phyloP scores from a whole-genome alignment of 495 filamentous ascomycete genomes.

The Pyrenula aspistea region DNA sequence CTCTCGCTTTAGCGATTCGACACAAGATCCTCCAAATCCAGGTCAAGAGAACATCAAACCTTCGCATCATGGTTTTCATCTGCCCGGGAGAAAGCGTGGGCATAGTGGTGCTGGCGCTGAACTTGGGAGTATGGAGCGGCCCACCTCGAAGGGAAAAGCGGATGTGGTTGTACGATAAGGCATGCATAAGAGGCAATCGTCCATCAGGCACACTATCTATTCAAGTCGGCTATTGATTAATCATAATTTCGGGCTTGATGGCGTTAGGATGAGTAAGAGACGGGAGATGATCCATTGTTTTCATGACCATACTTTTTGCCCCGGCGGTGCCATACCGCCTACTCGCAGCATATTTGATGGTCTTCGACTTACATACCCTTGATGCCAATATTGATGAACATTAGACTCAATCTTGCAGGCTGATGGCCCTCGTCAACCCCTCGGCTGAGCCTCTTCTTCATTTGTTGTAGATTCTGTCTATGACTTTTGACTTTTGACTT shows the following conservation, averaged over 20 bases:
- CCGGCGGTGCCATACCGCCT: too few relatives aligned
- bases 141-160: conserved; percentile 4
- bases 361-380: too few relatives aligned
- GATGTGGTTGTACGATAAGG: not conserved
- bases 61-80: conserved; percentile 45
- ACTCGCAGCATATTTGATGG: too few relatives aligned
- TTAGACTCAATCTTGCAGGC: too few relatives aligned
- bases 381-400: too few relatives aligned
- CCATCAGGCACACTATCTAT: not conserved
- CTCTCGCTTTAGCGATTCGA: conserved; percentile 64
- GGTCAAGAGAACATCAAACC: conserved; percentile 35
- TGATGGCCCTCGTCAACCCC: too few relatives aligned
- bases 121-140: conserved; percentile 40
- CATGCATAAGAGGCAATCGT: not conserved
- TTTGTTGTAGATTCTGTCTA: too few relatives aligned
- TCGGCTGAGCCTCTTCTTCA: too few relatives aligned
- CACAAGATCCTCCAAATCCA: conserved; percentile 14
- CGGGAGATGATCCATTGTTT: not conserved
- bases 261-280: not conserved
- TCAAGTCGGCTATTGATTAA: not conserved
- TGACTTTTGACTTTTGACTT: too few relatives aligned
- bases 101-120: conserved; percentile 66
- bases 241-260: not conserved
- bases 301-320: too few relatives aligned
- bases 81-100: conserved; percentile 60